Percentiles rank a stretch among this genome's conserved stretches.
Conservation (phyloP, 768 basidiomycete genomes). For the Pulveroboletus ravenelii region DNA sequence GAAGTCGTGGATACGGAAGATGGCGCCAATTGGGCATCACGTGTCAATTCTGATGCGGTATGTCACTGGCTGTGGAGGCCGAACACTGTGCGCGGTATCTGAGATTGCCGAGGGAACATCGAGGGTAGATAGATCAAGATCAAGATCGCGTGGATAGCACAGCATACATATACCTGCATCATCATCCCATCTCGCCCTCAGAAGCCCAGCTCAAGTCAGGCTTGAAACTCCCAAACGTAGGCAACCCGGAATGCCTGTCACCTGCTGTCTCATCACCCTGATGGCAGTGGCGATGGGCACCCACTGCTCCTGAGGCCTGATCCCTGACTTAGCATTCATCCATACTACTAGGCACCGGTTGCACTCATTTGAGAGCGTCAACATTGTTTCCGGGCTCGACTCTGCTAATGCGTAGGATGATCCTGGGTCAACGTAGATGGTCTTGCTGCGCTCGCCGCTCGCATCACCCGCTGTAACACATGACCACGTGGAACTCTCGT, state of each 20-base stretch:
- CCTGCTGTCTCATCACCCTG: no score
- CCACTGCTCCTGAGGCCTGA: no score
- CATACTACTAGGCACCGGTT: no score
- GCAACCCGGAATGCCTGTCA: not conserved
- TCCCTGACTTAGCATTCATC: no score
- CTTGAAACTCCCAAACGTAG: slow-evolving; percentile 5
- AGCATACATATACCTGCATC: not conserved
- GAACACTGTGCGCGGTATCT: not conserved
- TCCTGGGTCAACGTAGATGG: not conserved
- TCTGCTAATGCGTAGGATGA: no score
- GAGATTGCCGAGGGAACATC: slow-evolving; percentile 58
- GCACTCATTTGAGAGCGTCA: no score
- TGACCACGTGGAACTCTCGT: slow-evolving; percentile 3
- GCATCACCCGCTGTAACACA: not conserved
- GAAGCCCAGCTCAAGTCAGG: slow-evolving; percentile 4
- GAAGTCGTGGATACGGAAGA: slow-evolving; percentile 1
- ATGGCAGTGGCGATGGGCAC: no score
- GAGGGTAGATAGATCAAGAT: slow-evolving; percentile 72
- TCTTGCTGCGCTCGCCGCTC: not conserved
- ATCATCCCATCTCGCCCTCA: slow-evolving; percentile 2
- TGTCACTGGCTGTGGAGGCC: slow-evolving; percentile 13
- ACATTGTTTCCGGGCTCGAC: no score
- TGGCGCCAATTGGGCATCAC: slow-evolving; percentile 4
- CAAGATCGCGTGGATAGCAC: slow-evolving; percentile 22
- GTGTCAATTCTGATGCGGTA: slow-evolving; percentile 22